These are phyloP conservation scores for Malania oleifera DNA, from an alignment of 164 flowering plant genomes.

Conservation along the genomic window DNA sequence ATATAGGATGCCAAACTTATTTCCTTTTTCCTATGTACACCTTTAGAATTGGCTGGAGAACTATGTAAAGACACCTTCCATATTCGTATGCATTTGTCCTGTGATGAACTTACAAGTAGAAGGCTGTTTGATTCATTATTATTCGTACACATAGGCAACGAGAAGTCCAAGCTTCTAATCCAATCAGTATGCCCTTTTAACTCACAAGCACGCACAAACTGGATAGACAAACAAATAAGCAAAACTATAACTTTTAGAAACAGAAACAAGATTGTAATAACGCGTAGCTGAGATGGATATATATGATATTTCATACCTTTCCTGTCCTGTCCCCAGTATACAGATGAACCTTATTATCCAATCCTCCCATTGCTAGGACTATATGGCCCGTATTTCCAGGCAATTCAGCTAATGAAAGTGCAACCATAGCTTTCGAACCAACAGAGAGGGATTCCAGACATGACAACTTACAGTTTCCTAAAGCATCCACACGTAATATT, in stretches of 20 bases:
- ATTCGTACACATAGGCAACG: conserved; percentile 47
- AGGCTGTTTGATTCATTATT: conserved; percentile 38
- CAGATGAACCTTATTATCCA: conserved; percentile 85
- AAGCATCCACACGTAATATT: conserved; percentile 8
- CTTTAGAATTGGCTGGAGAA: conserved; percentile 19
- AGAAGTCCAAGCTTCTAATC: conserved; percentile 93
- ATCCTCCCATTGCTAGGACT: conserved; percentile 88
- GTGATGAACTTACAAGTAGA: conserved; percentile 91
- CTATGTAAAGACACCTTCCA: conserved; percentile 62
- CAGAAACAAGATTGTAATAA: conserved; percentile 5
- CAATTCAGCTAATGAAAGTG: conserved; percentile 77
- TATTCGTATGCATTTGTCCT: conserved; percentile 90
- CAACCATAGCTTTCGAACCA: conserved; percentile 82
- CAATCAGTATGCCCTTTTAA: conserved; percentile 94
- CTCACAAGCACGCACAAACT: conserved; percentile 85
- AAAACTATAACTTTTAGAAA: conserved; percentile 3
- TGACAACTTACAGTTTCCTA: conserved; percentile 70
- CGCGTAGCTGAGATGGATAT: background rate
- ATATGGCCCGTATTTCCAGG: conserved; percentile 56
- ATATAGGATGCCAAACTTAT: conserved; percentile 74
- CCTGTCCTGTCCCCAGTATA: conserved; percentile 71
- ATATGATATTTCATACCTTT: conserved; percentile 39
- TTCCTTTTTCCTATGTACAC: conserved; percentile 34
- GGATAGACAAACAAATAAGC: conserved; percentile 16
- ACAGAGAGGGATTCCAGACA: conserved; percentile 51